Percentiles rank a stretch among this genome's conserved stretches.
These are phyloP conservation scores for Limnanthes douglasii DNA, from an alignment of 345 rosid species.

Conservation along the genomic window DNA sequence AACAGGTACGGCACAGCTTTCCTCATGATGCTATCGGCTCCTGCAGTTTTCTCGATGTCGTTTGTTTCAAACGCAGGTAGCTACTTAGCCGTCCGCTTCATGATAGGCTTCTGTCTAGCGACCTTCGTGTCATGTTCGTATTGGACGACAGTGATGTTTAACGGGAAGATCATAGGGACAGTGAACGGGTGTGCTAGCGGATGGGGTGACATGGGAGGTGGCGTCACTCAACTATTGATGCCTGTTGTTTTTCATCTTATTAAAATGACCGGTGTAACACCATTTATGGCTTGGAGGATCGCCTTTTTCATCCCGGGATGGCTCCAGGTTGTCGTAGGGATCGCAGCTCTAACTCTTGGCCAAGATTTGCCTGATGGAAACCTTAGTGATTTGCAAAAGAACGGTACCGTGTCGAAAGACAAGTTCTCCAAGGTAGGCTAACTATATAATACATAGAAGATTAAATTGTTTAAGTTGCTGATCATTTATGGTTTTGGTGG, in stretches of 20 bases:
- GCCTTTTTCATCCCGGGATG: constrained; percentile 65
- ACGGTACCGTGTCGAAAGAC: constrained; percentile 56
- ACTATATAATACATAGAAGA: neutral
- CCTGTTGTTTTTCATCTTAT: constrained; percentile 55
- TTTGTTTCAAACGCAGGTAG: constrained; percentile 40
- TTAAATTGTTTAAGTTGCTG: neutral
- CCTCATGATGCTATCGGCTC: constrained; percentile 57
- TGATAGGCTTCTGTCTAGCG: constrained; percentile 89
- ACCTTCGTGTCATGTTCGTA: constrained; percentile 86
- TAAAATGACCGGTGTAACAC: constrained; percentile 36
- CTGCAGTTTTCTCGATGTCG: constrained; percentile 75
- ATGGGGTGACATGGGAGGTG: constrained; percentile 95
- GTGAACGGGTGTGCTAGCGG: constrained; percentile 84
- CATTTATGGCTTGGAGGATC: constrained; percentile 86
- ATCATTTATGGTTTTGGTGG: neutral
- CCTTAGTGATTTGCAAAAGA: constrained; percentile 49
- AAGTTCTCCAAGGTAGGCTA: constrained; percentile 68
- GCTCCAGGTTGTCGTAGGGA: constrained; percentile 55
- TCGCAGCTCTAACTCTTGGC: constrained; percentile 54
- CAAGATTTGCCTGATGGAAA: constrained; percentile 92
- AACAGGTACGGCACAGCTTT: constrained; percentile 64
- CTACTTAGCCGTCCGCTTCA: constrained; percentile 58
- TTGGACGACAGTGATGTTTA: constrained; percentile 89
- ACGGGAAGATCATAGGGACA: constrained; percentile 57
- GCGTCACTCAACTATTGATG: constrained; percentile 74